Conservation (phyloP, 176 grass and related monocot genomes). For the Avena insularis region DNA sequence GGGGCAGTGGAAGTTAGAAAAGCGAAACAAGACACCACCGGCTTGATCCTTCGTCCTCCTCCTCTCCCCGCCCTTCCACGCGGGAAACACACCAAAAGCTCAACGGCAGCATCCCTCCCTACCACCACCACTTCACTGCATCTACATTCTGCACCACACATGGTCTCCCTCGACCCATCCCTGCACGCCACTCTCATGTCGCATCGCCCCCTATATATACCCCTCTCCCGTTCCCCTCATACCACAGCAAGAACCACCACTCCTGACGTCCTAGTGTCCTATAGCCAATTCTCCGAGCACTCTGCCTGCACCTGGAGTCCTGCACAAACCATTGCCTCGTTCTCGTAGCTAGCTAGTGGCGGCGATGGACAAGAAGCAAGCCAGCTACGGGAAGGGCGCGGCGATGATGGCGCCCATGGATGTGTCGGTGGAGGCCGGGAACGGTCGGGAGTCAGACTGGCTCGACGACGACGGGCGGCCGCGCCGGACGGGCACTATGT, state of each 20-base stretch:
- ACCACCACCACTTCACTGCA: conserved; percentile 7
- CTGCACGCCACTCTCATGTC: conserved; percentile 27
- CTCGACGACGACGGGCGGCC: conserved; percentile 77
- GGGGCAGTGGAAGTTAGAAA: conserved; percentile 22
- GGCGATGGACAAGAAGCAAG: not conserved
- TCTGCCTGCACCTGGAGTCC: not conserved
- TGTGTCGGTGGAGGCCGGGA: conserved; percentile 41
- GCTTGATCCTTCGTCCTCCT: not conserved
- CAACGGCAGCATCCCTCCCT: conserved; percentile 25
- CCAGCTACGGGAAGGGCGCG: not conserved
- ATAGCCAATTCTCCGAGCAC: not conserved
- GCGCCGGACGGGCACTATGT: conserved; percentile 66
- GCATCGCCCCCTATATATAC: conserved; percentile 4
- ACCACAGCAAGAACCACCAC: conserved; percentile 21
- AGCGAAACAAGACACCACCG: not conserved
- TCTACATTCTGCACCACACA: conserved; percentile 23
- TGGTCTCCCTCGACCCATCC: not conserved
- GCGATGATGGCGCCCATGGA: conserved; percentile 21
- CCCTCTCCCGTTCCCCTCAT: not conserved
- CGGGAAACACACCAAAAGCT: conserved; percentile 18
- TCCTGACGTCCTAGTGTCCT: not conserved
- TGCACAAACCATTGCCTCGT: not conserved
- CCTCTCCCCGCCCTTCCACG: conserved; percentile 1
- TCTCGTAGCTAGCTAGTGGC: not conserved
- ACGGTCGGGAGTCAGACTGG: not conserved